Base-by-base conservation (phyloP, 2,329 filamentous ascomycete genomes). In the Tolypocladium album region DNA sequence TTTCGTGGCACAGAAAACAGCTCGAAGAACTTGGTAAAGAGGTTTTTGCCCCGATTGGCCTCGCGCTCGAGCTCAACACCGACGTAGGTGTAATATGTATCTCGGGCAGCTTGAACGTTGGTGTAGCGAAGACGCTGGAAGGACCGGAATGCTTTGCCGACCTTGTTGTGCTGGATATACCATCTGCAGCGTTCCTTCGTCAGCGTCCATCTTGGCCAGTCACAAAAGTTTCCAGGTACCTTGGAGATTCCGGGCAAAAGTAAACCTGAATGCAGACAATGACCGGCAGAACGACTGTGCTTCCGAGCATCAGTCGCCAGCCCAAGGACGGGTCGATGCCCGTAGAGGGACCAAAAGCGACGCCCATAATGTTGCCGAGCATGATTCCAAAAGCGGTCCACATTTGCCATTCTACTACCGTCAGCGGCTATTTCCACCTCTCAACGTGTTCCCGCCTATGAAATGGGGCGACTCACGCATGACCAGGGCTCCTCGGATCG, bases 401-500 rank as follows among this genome's bases (percentile, higher is more conserved):
- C 64, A 65, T 65, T 60, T 72, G 79, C 88, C 88, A 92, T 66
- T 85, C 50, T 53, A 15, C 12, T 8, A 3, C 17, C 20, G 27
- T 53, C 9, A 53, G 50, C 20, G 13, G 50, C 31, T n/a, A 7
- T 36, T 13, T 4, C 13, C 2, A 12, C 4, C 13, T 17, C 47
- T 1, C 8, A 27, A 17, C 2, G 15, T 12, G 7, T 4, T 24
- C 24, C 1, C 4, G 11, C 20, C 15, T 13, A 1, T 17, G 8
- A 15, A 31, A 36, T 12, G 6, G 31, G 4, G 15, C 27, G 7
- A 22, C 50, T 36, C 31, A 53, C 67, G 86, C 89, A 93, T 92
- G 63, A 91, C 88, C 11, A 93, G 76, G 12, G 86, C 88, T 64
- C 88, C 87, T 63, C 88, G 82, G 58, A 90, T 85, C 5, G 76